These are phyloP conservation scores for Termitomyces sp. DNA, from an alignment of 768 basidiomycete genomes.

Conservation along the genomic window DNA sequence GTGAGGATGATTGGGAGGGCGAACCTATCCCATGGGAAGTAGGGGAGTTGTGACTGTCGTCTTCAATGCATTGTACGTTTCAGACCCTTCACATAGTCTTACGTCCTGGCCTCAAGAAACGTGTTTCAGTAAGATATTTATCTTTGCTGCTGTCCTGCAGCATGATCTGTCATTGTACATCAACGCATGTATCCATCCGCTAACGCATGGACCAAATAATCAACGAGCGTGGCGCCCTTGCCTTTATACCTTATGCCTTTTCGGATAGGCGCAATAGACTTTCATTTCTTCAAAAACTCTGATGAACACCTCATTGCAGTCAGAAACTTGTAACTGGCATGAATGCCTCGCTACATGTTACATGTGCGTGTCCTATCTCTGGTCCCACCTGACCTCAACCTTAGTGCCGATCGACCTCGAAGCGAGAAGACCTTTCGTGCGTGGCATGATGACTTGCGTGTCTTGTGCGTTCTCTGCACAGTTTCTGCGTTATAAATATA, in stretches of 20 bases:
- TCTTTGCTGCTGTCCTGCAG: not conserved
- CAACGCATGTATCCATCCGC: not conserved
- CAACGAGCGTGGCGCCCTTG: not conserved
- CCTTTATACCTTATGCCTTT: not conserved
- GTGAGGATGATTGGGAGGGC: constrained; percentile 74
- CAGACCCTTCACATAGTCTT: constrained; percentile 5
- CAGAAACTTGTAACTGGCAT: not conserved
- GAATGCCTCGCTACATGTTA: constrained; percentile 10
- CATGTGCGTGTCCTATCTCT: constrained; percentile 9
- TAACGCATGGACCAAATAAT: not conserved
- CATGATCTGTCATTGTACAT: not conserved
- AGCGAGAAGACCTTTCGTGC: constrained; percentile 16
- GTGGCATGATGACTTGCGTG: constrained; percentile 21
- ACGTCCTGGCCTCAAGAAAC: constrained; percentile 10
- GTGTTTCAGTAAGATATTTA: constrained; percentile 10
- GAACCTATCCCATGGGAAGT: constrained; percentile 82
- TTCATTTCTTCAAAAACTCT: constrained; percentile 9
- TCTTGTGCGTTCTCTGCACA: constrained; percentile 42
- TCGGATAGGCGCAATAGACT: not conserved
- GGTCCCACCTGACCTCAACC: constrained; percentile 5
- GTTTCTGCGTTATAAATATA: constrained; percentile 34
- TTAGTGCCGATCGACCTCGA: constrained; percentile 25
- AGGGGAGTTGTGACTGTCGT: constrained; percentile 55
- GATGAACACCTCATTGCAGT: not conserved
- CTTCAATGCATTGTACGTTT: constrained; percentile 14